Evolutionary conservation across 2,329 filamentous ascomycete genomes (phyloP), one percentile per base, ranked within the genome.

Genomic region (Xylariaceae sp.): DNA sequence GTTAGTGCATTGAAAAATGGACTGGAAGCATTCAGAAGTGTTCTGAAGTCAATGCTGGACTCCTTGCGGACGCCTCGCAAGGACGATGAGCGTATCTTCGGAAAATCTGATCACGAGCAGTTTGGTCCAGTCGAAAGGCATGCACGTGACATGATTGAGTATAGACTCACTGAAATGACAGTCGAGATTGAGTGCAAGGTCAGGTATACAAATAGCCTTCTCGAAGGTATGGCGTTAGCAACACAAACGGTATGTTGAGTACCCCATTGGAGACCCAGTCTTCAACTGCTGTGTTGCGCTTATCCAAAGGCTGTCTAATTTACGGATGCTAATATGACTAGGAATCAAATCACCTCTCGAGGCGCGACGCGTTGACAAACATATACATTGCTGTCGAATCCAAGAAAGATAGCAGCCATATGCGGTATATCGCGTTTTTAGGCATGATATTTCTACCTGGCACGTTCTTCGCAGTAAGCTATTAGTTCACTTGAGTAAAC

Each of bases 361-460:
- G 53, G 6, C 25, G 32, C 11, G 53, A 55, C 19, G 44, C 54
- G 7, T 29, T 22, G 20, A 40, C 44, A 1, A 58, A 34, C 3
- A 55, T 48, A 12, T 40, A 23, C 12, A 55, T 58, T 23, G 55
- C 54, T 5, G 37, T 38, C 17, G 45, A 45, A 4, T 48, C 55
- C 1, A 54, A 50, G 35, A 48, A 40, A 22, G 57, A 58, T 19
- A 49, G 55, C 21, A 52, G 37, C 25, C 45, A 54, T 8, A 57
- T 57, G 55, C 42, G 44, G 12, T 45, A 43, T 14, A 53, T 53
- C 2, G 22, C 43, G 6, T 35, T 44, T n/a, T 36, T 53, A 10
- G 56, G 56, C 2, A 56, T 54, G 56, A 46, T 57, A 2, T 57
- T 59, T 21, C 47, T 59, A 3, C 53, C 57, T 1, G 55, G 48